Percentiles rank a stretch among this genome's conserved stretches.
phyloP scores from a whole-genome alignment of 768 basidiomycete genomes.

The Calocybe indica region DNA sequence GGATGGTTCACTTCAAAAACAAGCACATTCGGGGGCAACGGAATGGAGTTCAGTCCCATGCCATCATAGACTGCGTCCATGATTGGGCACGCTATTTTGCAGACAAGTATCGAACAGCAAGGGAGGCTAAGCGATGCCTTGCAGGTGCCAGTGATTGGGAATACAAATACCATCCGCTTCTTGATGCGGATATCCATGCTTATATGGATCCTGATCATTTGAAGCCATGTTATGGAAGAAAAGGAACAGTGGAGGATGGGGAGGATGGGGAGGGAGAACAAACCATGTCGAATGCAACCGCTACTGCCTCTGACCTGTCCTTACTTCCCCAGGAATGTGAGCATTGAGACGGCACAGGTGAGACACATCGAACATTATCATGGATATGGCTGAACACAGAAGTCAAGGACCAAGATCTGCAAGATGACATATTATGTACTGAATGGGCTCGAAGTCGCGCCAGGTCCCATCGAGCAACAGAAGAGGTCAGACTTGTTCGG shows the following conservation, averaged over 20 bases:
- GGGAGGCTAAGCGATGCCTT: neutral
- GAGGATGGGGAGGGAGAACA: neutral
- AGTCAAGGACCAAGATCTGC: neutral
- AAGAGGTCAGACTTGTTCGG: slow-evolving; percentile 16
- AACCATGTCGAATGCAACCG: neutral
- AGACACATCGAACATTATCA: neutral
- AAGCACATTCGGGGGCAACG: slow-evolving; percentile 16
- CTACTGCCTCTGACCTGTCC: neutral
- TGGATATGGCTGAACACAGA: neutral
- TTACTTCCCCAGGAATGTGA: too few species aligned
- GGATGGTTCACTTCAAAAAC: slow-evolving; percentile 15
- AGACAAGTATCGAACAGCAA: neutral
- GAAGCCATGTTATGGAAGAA: neutral
- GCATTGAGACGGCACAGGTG: neutral
- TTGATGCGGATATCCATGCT: slow-evolving; percentile 5
- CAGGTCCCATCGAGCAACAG: slow-evolving; percentile 9
- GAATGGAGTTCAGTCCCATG: slow-evolving; percentile 13
- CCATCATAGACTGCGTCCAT: slow-evolving; percentile 13
- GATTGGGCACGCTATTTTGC: neutral
- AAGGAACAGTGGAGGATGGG: neutral
- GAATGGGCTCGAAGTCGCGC: slow-evolving; percentile 17
- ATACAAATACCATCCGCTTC: slow-evolving; percentile 1
- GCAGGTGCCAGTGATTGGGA: slow-evolving; percentile 4
- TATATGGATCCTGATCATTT: slow-evolving; percentile 7
- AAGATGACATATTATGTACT: slow-evolving; percentile 6